phyloP scores from a whole-genome alignment of 164 flowering plant genomes.

The Taxillus chinensis region DNA sequence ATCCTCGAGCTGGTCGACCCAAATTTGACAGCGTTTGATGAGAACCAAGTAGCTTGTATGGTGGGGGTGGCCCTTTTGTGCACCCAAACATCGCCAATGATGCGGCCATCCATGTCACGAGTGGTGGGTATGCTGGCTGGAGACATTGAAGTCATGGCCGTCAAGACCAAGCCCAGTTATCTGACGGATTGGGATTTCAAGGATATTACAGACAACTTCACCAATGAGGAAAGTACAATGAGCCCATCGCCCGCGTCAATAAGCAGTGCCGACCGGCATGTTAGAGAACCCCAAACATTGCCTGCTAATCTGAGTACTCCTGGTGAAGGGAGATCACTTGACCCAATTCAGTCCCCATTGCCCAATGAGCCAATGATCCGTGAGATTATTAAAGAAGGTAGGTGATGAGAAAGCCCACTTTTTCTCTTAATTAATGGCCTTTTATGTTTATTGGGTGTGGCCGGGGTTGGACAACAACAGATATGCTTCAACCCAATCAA shows the following conservation, averaged over 20 bases:
- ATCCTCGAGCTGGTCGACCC: conserved; percentile 38
- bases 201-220: conserved; percentile 21
- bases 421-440: no score
- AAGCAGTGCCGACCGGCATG: conserved; percentile 1
- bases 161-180: conserved; percentile 40
- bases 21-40: conserved; percentile 20
- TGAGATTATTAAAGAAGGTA: not conserved
- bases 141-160: conserved; percentile 40
- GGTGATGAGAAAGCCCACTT: not conserved
- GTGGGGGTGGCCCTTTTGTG: conserved; percentile 45
- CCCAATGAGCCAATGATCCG: not conserved
- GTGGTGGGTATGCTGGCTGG: conserved; percentile 57
- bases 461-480: no score
- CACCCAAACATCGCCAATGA: conserved; percentile 51
- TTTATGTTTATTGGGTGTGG: no score
- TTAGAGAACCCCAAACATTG: not conserved
- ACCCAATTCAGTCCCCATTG: no score
- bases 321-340: not conserved
- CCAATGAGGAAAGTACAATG: not conserved
- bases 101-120: conserved; percentile 58
- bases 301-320: not conserved
- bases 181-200: conserved; percentile 36
- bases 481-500: no score
- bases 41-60: conserved; percentile 32
- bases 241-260: conserved; percentile 12